These are phyloP conservation scores for Platismatia glauca DNA, from an alignment of 495 filamentous ascomycete genomes.

Conservation along the genomic window DNA sequence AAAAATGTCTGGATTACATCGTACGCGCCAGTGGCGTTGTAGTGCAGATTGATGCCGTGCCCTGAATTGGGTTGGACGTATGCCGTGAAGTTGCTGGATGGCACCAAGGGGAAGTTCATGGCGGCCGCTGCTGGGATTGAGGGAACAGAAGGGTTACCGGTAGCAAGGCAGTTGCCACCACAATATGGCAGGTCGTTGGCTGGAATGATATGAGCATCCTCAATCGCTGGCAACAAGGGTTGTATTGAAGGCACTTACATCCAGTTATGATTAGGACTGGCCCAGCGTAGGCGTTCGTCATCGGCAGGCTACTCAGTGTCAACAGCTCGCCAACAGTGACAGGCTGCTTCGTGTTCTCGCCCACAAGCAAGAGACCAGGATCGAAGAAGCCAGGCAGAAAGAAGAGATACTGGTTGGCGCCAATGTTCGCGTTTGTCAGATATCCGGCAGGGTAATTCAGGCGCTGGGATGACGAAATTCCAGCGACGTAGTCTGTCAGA, in stretches of 20 bases:
- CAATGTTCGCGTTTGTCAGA: slow-evolving; percentile 34
- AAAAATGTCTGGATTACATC: slow-evolving; percentile 32
- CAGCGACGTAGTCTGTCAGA: slow-evolving; percentile 11
- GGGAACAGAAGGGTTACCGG: slow-evolving; percentile 25
- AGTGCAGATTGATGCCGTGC: slow-evolving; percentile 45
- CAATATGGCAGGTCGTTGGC: slow-evolving; percentile 44
- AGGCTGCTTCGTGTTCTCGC: slow-evolving; percentile 41
- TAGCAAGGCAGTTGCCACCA: slow-evolving; percentile 41
- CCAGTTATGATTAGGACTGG: slow-evolving; percentile 43
- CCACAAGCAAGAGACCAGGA: slow-evolving; percentile 31
- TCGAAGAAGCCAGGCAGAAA: slow-evolving; percentile 41
- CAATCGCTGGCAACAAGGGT: background rate
- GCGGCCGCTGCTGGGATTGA: slow-evolving; percentile 35
- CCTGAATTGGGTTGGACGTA: slow-evolving; percentile 41
- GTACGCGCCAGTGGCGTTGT: slow-evolving; percentile 39
- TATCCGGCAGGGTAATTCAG: slow-evolving; percentile 34
- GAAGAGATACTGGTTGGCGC: slow-evolving; percentile 37
- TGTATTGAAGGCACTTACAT: slow-evolving; percentile 12
- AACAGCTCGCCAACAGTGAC: slow-evolving; percentile 43
- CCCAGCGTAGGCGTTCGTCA: slow-evolving; percentile 32
- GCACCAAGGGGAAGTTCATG: slow-evolving; percentile 34
- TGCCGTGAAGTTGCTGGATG: slow-evolving; percentile 33
- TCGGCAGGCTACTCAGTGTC: slow-evolving; percentile 29
- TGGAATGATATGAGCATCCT: slow-evolving; percentile 11
- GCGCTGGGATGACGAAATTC: background rate